Conservation (phyloP, 106 monocot genomes). For the Dioscorea zingiberensis region DNA sequence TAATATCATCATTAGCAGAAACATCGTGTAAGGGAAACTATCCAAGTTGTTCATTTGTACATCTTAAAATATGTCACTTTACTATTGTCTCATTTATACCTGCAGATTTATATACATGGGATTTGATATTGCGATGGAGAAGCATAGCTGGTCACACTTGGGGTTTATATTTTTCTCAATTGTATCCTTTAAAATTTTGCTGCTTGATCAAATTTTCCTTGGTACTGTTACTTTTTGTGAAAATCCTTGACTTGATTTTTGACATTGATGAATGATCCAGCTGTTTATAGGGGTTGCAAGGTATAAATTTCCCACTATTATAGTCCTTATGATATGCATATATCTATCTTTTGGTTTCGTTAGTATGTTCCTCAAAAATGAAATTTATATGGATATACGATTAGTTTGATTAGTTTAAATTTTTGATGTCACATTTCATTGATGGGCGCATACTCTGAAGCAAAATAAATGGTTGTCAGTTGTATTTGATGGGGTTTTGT, state of each 20-base stretch:
- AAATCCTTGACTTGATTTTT: slow-evolving; percentile 38
- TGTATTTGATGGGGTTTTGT: no score
- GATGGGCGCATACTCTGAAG: no score
- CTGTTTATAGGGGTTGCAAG: slow-evolving; percentile 92
- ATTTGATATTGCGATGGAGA: slow-evolving; percentile 95
- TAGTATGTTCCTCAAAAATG: no score
- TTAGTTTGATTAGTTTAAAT: no score
- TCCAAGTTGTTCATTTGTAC: neutral
- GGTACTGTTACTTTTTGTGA: slow-evolving; percentile 2
- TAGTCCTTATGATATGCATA: neutral
- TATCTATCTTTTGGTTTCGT: no score
- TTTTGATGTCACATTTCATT: no score
- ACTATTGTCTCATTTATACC: neutral
- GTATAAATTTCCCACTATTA: slow-evolving; percentile 30
- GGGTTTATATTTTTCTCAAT: slow-evolving; percentile 98
- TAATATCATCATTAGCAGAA: slow-evolving; percentile 97
- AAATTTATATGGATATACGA: no score
- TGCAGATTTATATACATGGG: slow-evolving; percentile 99
- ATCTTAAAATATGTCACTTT: neutral
- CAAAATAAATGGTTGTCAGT: no score
- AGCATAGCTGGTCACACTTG: slow-evolving; percentile 98
- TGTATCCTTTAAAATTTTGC: slow-evolving; percentile 68
- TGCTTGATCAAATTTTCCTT: slow-evolving; percentile 1
- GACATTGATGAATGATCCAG: slow-evolving; percentile 30
- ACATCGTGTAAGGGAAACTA: slow-evolving; percentile 77